Conservation (phyloP, 179 eudicot species). For the Nepenthes alata region DNA sequence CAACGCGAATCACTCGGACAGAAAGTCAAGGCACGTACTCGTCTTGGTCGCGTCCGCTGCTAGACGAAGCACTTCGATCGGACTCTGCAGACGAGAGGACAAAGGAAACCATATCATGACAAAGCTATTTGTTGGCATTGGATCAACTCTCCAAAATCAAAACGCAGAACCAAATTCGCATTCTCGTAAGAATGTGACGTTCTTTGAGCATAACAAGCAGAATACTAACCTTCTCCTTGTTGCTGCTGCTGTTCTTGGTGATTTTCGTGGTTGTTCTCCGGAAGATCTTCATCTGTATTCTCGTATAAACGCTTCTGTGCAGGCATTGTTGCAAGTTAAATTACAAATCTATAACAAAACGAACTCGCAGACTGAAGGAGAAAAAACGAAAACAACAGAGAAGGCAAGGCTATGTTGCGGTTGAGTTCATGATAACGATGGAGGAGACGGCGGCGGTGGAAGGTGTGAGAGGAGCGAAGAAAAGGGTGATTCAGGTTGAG, state of each 20-base stretch:
- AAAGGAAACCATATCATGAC: not conserved
- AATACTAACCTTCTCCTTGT: not conserved
- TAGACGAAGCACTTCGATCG: constrained; percentile 10
- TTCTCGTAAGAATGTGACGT: not conserved
- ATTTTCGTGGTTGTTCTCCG: not conserved
- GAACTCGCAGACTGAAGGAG: not conserved
- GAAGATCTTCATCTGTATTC: constrained; percentile 7
- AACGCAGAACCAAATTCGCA: not conserved
- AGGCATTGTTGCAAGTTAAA: constrained; percentile 7
- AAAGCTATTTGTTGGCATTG: too few relatives aligned
- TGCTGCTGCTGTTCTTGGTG: constrained; percentile 3
- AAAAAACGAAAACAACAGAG: not conserved
- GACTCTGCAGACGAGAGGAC: constrained; percentile 6
- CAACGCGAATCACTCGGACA: not conserved
- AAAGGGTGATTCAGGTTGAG: too few relatives aligned
- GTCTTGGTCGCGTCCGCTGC: constrained; percentile 6
- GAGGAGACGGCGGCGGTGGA: not conserved
- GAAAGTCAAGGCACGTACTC: constrained; percentile 2
- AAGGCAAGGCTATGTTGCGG: not conserved
- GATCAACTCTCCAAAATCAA: too few relatives aligned
- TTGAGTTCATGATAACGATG: not conserved
- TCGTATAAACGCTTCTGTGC: constrained; percentile 12
- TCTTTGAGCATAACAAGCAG: not conserved
- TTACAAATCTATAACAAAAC: constrained; percentile 7
- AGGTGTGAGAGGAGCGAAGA: not conserved